phyloP scores from a whole-genome alignment of 1,139 yeast species.

The Hyphopichia pseudoburtonii region DNA sequence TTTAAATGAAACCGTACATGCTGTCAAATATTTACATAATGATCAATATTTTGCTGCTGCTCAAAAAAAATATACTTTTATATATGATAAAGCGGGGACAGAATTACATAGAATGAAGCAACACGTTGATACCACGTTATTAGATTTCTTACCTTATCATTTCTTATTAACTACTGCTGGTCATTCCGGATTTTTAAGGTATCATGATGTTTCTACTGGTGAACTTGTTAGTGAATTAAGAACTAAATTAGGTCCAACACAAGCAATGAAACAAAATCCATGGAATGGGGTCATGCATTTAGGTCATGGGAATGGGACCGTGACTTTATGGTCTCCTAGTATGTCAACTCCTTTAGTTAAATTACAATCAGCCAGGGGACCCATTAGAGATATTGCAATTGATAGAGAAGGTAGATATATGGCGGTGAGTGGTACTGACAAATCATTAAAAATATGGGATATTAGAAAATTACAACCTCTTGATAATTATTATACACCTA shows the following conservation, averaged over 20 bases:
- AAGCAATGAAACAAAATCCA: constrained; percentile 85
- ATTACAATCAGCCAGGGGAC: constrained; percentile 79
- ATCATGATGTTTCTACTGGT: constrained; percentile 96
- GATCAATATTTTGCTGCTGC: constrained; percentile 97
- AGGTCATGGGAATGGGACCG: constrained; percentile 93
- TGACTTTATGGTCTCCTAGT: constrained; percentile 90
- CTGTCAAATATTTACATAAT: constrained; percentile 86
- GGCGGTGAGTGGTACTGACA: constrained; percentile 92
- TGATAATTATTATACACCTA: constrained; percentile 75
- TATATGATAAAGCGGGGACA: constrained; percentile 86
- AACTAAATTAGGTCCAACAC: constrained; percentile 89
- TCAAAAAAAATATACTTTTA: constrained; percentile 90
- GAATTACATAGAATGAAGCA: constrained; percentile 91
- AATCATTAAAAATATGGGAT: constrained; percentile 89
- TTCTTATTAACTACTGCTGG: constrained; percentile 86
- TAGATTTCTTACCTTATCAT: constrained; percentile 93
- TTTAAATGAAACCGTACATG: constrained; percentile 85
- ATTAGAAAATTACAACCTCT: constrained; percentile 76
- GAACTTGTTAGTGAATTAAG: constrained; percentile 76
- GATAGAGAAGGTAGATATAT: constrained; percentile 93
- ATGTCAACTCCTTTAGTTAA: constrained; percentile 86
- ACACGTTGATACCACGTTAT: constrained; percentile 78
- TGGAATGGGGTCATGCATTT: constrained; percentile 94
- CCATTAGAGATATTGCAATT: constrained; percentile 79
- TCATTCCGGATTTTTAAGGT: constrained; percentile 81